A percentile compares a stretch with the other conserved stretches of the same genome.
These are phyloP conservation scores for Trichoderma arundinaceum DNA, from an alignment of 2,329 filamentous ascomycete species.

Conservation along the genomic window DNA sequence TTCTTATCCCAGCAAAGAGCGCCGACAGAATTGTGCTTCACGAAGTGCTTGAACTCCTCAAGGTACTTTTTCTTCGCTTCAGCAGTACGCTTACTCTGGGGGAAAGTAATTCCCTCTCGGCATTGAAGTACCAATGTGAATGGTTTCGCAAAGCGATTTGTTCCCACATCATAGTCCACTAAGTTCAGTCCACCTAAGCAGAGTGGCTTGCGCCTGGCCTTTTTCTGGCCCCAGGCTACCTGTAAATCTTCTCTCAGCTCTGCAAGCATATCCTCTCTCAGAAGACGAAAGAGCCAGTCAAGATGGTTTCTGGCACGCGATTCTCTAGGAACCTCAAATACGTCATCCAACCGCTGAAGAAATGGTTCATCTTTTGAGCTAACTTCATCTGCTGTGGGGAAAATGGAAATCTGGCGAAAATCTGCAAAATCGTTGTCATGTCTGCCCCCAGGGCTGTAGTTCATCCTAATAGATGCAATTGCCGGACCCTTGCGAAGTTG, in stretches of 20 bases:
- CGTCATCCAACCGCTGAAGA: slow-evolving; percentile 58
- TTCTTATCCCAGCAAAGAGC: slow-evolving; percentile 59
- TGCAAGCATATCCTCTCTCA: slow-evolving; percentile 72
- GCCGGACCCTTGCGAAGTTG: slow-evolving; percentile 38
- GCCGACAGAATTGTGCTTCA: slow-evolving; percentile 66
- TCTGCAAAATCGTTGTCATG: slow-evolving; percentile 75
- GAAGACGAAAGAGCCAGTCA: slow-evolving; percentile 73
- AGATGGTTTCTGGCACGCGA: slow-evolving; percentile 58
- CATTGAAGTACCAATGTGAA: slow-evolving; percentile 50
- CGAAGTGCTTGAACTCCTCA: slow-evolving; percentile 52
- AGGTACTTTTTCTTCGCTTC: slow-evolving; percentile 53
- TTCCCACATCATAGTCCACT: slow-evolving; percentile 46
- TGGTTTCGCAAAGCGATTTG: slow-evolving; percentile 40
- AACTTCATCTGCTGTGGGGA: slow-evolving; percentile 71
- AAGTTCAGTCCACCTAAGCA: slow-evolving; percentile 51
- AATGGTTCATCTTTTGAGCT: slow-evolving; percentile 58
- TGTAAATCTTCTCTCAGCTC: slow-evolving; percentile 68
- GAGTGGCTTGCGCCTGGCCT: slow-evolving; percentile 49
- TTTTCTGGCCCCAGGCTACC: slow-evolving; percentile 54
- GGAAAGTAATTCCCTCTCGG: slow-evolving; percentile 52
- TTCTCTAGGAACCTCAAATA: slow-evolving; percentile 48
- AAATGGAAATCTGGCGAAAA: slow-evolving; percentile 65
- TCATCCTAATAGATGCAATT: not conserved
- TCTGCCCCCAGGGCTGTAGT: slow-evolving; percentile 62
- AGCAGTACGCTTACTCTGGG: slow-evolving; percentile 41